Conservation (phyloP, 2,329 filamentous ascomycete genomes). For the Nigrospora oryzae region DNA sequence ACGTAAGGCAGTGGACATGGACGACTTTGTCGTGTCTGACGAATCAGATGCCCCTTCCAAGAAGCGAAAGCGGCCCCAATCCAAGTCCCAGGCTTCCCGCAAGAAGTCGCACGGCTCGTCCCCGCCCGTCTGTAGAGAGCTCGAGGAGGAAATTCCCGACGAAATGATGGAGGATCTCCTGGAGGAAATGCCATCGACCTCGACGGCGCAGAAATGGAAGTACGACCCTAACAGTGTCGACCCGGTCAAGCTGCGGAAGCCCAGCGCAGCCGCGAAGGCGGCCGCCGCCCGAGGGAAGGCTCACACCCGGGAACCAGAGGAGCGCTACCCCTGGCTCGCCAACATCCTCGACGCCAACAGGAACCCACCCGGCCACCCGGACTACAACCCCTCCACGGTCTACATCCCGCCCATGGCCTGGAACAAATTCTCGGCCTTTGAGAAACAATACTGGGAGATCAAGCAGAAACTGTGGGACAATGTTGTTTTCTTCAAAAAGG, state of each 20-base stretch:
- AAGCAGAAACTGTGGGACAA: slow-evolving; percentile 98
- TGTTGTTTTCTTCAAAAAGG: slow-evolving; percentile 99
- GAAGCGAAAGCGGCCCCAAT: slow-evolving; percentile 64
- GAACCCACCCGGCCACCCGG: slow-evolving; percentile 68
- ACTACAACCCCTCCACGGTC: slow-evolving; percentile 87
- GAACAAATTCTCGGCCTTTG: slow-evolving; percentile 82
- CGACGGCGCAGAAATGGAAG: slow-evolving; percentile 77
- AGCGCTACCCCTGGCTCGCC: slow-evolving; percentile 85
- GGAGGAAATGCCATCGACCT: slow-evolving; percentile 50
- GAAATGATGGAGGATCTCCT: slow-evolving; percentile 47
- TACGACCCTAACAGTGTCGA: slow-evolving; percentile 43
- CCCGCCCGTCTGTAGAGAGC: slow-evolving; percentile 24
- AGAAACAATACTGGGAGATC: slow-evolving; percentile 99
- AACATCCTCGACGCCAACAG: slow-evolving; percentile 78
- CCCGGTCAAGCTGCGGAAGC: slow-evolving; percentile 15
- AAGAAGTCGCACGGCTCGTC: slow-evolving; percentile 55
- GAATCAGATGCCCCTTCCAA: slow-evolving; percentile 69
- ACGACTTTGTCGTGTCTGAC: slow-evolving; percentile 81
- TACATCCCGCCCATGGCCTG: slow-evolving; percentile 78
- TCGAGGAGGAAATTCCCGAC: slow-evolving; percentile 29
- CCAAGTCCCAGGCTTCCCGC: slow-evolving; percentile 41
- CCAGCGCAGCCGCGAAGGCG: slow-evolving; percentile 14
- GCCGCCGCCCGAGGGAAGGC: slow-evolving; percentile 55
- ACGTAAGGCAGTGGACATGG: slow-evolving; percentile 54
- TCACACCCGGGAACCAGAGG: slow-evolving; percentile 72